Evolutionary conservation across 371 early-diverging fungal genomes (phyloP).

Genomic region (Smittium culicis): DNA sequence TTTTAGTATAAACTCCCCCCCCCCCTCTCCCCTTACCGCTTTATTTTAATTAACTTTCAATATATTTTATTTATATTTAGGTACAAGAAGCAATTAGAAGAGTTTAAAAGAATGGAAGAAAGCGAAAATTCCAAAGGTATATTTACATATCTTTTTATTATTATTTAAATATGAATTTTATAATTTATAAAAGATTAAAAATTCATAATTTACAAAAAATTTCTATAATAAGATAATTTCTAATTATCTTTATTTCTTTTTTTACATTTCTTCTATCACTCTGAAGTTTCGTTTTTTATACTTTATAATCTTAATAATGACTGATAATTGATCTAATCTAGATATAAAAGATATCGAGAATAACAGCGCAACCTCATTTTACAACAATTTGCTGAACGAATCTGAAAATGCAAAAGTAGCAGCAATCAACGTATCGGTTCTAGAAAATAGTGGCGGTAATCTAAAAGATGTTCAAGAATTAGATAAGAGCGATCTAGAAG

Average conservation of each 20-base stretch:
- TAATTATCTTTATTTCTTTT: too few species aligned
- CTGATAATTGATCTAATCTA: background rate
- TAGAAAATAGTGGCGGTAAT: background rate
- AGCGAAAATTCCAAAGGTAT: background rate
- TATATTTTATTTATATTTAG: conserved; percentile 4
- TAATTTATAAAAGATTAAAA: too few species aligned
- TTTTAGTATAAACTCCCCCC: too few species aligned
- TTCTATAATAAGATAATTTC: too few species aligned
- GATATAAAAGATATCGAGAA: too few species aligned
- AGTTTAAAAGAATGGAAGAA: conserved; percentile 5
- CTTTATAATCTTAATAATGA: too few species aligned
- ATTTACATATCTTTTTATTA: too few species aligned
- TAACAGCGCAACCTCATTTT: background rate
- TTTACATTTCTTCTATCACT: too few species aligned
- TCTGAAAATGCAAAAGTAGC: background rate
- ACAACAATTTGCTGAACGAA: background rate
- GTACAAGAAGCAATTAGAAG: conserved; percentile 8
- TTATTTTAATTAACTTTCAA: background rate
- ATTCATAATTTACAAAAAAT: too few species aligned
- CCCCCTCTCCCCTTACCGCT: too few species aligned
- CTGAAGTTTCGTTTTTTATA: too few species aligned
- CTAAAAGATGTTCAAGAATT: background rate
- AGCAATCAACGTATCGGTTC: background rate
- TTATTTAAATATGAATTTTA: too few species aligned
- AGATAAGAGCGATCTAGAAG: background rate